These are phyloP conservation scores for Pestalotiopsis sp. DNA, from an alignment of 2,329 filamentous ascomycete genomes.

Conservation along the genomic window DNA sequence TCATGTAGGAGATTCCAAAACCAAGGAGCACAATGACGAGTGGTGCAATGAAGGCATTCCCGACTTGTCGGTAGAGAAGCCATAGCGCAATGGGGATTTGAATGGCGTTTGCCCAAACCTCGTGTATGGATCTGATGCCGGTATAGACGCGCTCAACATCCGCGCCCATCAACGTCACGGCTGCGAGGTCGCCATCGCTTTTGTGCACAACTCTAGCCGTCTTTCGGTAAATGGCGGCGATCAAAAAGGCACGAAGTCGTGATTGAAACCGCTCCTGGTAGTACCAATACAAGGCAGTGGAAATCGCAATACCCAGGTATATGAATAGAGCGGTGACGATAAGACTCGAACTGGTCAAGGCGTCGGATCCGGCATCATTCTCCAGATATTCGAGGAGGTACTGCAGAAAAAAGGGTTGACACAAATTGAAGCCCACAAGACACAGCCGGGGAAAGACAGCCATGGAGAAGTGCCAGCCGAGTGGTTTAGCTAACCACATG, in stretches of 20 bases:
- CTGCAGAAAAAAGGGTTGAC: slow-evolving; percentile 36
- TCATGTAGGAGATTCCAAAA: neutral
- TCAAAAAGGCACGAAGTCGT: slow-evolving; percentile 31
- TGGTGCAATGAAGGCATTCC: slow-evolving; percentile 17
- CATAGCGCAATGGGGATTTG: slow-evolving; percentile 8
- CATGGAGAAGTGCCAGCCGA: slow-evolving; percentile 21
- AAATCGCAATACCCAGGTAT: slow-evolving; percentile 43
- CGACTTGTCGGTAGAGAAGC: slow-evolving; percentile 7
- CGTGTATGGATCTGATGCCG: slow-evolving; percentile 29
- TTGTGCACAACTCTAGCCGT: slow-evolving; percentile 24
- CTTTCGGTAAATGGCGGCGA: slow-evolving; percentile 35
- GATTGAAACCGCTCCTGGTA: slow-evolving; percentile 35
- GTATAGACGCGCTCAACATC: slow-evolving; percentile 31
- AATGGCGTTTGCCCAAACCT: slow-evolving; percentile 25
- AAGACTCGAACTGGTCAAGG: slow-evolving; percentile 41
- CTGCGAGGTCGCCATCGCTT: slow-evolving; percentile 19
- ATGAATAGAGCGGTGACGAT: slow-evolving; percentile 43
- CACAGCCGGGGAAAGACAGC: slow-evolving; percentile 29
- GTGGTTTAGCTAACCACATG: slow-evolving; percentile 12
- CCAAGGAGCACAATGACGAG: slow-evolving; percentile 16
- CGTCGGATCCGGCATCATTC: slow-evolving; percentile 15
- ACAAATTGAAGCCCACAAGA: slow-evolving; percentile 32
- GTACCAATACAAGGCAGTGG: slow-evolving; percentile 41
- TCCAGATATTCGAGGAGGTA: slow-evolving; percentile 32
- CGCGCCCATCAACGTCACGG: slow-evolving; percentile 35